Evolutionary conservation across 2,329 filamentous ascomycete genomes (phyloP), one percentile per base, ranked within the genome.

Genomic region (Diaporthe sp.): DNA sequence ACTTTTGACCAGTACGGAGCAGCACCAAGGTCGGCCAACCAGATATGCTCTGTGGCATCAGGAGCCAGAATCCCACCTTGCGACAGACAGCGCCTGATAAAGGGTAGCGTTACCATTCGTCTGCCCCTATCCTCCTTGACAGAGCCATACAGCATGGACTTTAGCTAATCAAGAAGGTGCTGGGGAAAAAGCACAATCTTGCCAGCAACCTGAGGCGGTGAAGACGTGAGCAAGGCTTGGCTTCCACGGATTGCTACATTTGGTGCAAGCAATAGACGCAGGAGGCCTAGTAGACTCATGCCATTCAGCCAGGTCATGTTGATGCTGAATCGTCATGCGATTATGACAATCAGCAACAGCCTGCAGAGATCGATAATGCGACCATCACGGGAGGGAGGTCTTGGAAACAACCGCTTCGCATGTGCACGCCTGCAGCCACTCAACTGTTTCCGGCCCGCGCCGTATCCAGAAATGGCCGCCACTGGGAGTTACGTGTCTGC

Each of bases 71-170:
- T 74, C 60, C 46, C 42, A 61, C 67, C 55, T 60, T 31, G 31
- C 22, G 85, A 46, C 28, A 74, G 70, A 73, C 70, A 28, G 51
- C 31, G 46, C 55, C 49, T 60, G 74, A 77, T 70, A 37, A 31
- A 46, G 55, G 57, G 44, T 76, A 84, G 84, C 85, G 72, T 81
- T 85, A 46, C 82, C 82, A 53, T 87, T 85, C 77, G 79, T 87
- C 71, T 87, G 85, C 78, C 83, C 82, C 34, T 80, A 84, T 77
- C 83, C 83, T 28, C 77, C 76, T 46, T 84, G 81, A 75, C 80
- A 81, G 37, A 80, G 84, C 39, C 51, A 49, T 42, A 34, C 10
- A 39, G 83, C 82, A 34, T 31, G 85, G 83, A 8, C 81, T 82
- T 34, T 71, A 77, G 28, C 80, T 87, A 31, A 79, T 85, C 28